Evolutionary conservation across 495 filamentous ascomycete species (phyloP).

Genomic region (Daldinia loculata): DNA sequence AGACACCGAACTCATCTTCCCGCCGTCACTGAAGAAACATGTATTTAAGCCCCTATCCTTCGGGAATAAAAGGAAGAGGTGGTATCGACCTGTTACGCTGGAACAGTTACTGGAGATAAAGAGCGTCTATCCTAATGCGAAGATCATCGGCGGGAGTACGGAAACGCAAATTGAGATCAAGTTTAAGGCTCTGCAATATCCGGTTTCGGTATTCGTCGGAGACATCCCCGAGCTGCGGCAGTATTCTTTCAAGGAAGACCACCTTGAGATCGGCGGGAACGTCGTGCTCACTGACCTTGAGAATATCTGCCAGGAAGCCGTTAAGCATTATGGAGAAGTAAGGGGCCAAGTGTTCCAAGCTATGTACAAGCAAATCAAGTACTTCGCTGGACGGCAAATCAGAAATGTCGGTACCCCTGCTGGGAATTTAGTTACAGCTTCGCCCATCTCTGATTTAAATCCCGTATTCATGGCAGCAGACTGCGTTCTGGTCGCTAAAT

Average conservation of each 20-base stretch:
- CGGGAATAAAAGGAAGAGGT: slow-evolving; percentile 93
- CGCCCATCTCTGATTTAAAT: slow-evolving; percentile 95
- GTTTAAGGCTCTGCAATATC: slow-evolving; percentile 94
- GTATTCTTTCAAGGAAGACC: slow-evolving; percentile 79
- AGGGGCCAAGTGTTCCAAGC: slow-evolving; percentile 77
- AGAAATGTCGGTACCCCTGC: slow-evolving; percentile 96
- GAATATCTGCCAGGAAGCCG: slow-evolving; percentile 73
- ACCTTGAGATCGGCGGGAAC: slow-evolving; percentile 90
- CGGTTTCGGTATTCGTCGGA: slow-evolving; percentile 87
- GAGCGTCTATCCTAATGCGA: slow-evolving; percentile 81
- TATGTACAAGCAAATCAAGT: slow-evolving; percentile 81
- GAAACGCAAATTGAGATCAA: slow-evolving; percentile 99
- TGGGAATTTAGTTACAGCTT: slow-evolving; percentile 93
- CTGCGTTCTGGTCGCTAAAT: slow-evolving; percentile 80
- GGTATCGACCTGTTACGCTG: slow-evolving; percentile 89
- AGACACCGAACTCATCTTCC: slow-evolving; percentile 95
- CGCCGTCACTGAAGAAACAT: slow-evolving; percentile 81
- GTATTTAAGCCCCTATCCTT: slow-evolving; percentile 83
- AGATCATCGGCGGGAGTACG: slow-evolving; percentile 94
- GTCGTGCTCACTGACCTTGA: slow-evolving; percentile 88
- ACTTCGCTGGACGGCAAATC: slow-evolving; percentile 96
- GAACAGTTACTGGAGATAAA: slow-evolving; percentile 93
- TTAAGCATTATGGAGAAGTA: slow-evolving; percentile 77
- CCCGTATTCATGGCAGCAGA: slow-evolving; percentile 92
- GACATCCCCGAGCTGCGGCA: slow-evolving; percentile 89